A percentile compares a stretch with the other conserved stretches of the same genome.
Conservation (phyloP, 73 alveolate species). For the Paramecium primaurelia region DNA sequence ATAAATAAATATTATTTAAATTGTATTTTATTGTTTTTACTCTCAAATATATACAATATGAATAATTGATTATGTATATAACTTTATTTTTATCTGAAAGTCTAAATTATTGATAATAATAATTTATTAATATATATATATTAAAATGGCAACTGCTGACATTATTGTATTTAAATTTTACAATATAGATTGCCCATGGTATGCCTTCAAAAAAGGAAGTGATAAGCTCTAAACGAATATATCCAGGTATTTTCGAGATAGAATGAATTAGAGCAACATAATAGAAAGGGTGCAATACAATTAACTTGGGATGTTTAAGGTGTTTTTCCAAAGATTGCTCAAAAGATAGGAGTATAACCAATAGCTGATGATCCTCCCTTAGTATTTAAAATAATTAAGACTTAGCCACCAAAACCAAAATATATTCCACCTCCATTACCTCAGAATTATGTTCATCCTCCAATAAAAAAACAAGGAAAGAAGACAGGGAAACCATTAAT, state of each 20-base stretch:
- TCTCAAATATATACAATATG: too few species aligned
- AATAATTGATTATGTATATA: too few species aligned
- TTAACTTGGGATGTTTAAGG: neutral
- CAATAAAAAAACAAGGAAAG: neutral
- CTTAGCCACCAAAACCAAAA: slow-evolving; percentile 1
- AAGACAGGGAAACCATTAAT: neutral
- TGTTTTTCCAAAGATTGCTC: neutral
- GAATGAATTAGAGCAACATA: neutral
- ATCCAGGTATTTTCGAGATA: neutral
- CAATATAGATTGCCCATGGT: neutral
- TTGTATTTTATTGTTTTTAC: too few species aligned
- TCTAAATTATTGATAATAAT: neutral
- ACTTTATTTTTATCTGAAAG: too few species aligned
- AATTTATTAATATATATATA: neutral
- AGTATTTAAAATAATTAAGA: neutral
- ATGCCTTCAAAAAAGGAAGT: slow-evolving; percentile 4
- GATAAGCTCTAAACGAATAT: neutral
- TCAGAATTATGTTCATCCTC: neutral
- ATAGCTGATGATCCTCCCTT: slow-evolving; percentile 8
- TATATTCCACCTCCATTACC: slow-evolving; percentile 17
- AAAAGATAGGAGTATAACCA: neutral
- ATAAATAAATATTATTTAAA: neutral
- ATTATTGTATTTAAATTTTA: neutral
- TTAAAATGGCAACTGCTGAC: neutral
- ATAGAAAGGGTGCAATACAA: neutral